Conservation (phyloP, 345 rosid species). For the Hibiscus trionum region DNA sequence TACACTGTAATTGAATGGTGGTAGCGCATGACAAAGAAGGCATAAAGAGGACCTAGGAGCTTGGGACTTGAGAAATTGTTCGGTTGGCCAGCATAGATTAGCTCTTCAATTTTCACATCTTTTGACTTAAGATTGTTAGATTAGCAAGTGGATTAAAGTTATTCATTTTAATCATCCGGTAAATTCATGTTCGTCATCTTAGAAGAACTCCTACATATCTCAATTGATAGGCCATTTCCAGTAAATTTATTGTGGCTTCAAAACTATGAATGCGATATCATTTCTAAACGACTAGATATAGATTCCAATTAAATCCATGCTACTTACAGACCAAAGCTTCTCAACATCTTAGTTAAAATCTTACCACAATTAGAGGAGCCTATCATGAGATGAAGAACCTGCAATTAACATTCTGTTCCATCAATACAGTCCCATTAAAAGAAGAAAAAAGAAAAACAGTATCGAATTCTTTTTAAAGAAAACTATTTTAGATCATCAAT, state of each 20-base stretch:
- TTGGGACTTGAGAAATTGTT: background rate
- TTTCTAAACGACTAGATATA: background rate
- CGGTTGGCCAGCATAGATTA: background rate
- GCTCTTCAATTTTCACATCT: background rate
- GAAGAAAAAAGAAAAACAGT: background rate
- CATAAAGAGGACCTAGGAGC: background rate
- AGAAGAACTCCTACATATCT: background rate
- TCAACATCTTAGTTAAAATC: background rate
- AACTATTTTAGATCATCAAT: background rate
- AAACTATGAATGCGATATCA: background rate
- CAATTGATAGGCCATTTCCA: background rate
- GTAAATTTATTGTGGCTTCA: background rate
- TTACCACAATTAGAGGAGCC: constrained; percentile 54
- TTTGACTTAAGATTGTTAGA: no score
- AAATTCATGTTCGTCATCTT: background rate
- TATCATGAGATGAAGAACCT: constrained; percentile 59
- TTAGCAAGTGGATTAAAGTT: background rate
- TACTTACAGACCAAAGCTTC: background rate
- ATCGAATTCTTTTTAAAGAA: background rate
- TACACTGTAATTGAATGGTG: background rate
- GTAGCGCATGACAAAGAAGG: background rate
- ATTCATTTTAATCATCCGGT: background rate
- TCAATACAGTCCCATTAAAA: background rate
- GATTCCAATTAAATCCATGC: background rate
- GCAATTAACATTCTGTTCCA: constrained; percentile 20